Conservation (phyloP, 2,329 filamentous ascomycete genomes). For the Monilinia aucupariae region DNA sequence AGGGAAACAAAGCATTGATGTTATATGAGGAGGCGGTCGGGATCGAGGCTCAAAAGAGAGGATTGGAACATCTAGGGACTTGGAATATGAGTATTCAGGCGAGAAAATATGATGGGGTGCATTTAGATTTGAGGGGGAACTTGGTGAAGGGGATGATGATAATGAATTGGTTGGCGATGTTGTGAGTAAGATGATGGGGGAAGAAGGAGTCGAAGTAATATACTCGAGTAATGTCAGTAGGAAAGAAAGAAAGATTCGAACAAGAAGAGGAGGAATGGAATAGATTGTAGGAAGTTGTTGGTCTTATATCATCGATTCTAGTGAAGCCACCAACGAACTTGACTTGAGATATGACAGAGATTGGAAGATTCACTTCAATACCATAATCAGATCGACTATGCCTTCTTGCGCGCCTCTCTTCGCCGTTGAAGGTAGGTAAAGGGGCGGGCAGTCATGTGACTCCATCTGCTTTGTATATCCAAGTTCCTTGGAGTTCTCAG, state of each 20-base stretch:
- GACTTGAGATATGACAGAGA: background rate
- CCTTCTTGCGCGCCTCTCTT: too few relatives aligned
- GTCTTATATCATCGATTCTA: background rate
- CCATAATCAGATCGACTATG: too few relatives aligned
- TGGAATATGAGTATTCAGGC: conserved; percentile 48
- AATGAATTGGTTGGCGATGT: conserved; percentile 40
- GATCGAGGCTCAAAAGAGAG: conserved; percentile 31
- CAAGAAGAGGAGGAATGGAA: too few relatives aligned
- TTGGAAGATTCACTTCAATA: background rate
- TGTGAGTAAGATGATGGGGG: background rate
- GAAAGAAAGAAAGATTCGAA: too few relatives aligned
- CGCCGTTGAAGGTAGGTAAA: too few relatives aligned
- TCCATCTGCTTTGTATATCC: too few relatives aligned
- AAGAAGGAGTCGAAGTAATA: background rate
- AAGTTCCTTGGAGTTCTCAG: background rate
- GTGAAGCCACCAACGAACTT: background rate
- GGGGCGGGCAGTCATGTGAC: too few relatives aligned
- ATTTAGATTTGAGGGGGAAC: conserved; percentile 45
- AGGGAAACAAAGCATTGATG: conserved; percentile 45
- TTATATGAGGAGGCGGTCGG: conserved; percentile 39
- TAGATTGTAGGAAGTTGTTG: too few relatives aligned
- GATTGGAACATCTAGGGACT: conserved; percentile 44
- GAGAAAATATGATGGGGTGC: conserved; percentile 45
- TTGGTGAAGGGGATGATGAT: conserved; percentile 47
- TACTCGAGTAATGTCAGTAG: too few relatives aligned